Evolutionary conservation across 2,329 filamentous ascomycete genomes (phyloP).

Genomic region (Cordyceps cicadae): DNA sequence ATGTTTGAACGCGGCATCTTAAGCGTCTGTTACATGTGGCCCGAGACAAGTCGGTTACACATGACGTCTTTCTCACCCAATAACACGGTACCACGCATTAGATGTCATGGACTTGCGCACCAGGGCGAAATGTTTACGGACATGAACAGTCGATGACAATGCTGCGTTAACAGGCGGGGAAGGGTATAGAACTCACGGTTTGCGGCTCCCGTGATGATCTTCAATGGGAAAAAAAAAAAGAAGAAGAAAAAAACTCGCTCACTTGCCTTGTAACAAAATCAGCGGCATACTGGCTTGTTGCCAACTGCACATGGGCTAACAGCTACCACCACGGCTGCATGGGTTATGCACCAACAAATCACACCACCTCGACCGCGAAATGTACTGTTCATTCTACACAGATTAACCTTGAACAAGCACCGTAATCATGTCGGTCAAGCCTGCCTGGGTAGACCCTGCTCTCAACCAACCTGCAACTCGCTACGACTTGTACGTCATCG

Average conservation of each 20-base stretch:
- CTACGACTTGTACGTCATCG: neutral
- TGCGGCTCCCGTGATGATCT: neutral
- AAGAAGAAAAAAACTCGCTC: neutral
- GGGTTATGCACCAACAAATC: no score
- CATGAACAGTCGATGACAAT: neutral
- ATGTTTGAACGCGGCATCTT: neutral
- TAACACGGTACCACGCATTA: neutral
- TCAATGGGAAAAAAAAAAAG: no score
- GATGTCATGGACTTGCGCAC: neutral
- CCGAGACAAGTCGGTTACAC: slow-evolving; percentile 1
- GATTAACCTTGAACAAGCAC: no score
- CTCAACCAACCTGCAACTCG: neutral
- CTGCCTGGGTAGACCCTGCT: neutral
- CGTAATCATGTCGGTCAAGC: neutral
- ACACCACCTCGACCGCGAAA: no score
- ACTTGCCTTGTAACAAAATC: neutral
- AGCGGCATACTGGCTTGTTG: neutral
- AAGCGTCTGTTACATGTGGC: neutral
- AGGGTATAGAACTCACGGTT: neutral
- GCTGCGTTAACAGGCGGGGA: neutral
- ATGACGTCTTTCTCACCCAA: slow-evolving; percentile 1
- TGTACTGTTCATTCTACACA: no score
- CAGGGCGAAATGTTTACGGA: neutral
- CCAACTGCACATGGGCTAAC: no score
- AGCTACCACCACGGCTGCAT: no score